A percentile compares a stretch with the other conserved stretches of the same genome.
Evolutionary conservation across 192 early-diverging fungal species (phyloP).

Genomic region (Linnemannia schmuckeri): DNA sequence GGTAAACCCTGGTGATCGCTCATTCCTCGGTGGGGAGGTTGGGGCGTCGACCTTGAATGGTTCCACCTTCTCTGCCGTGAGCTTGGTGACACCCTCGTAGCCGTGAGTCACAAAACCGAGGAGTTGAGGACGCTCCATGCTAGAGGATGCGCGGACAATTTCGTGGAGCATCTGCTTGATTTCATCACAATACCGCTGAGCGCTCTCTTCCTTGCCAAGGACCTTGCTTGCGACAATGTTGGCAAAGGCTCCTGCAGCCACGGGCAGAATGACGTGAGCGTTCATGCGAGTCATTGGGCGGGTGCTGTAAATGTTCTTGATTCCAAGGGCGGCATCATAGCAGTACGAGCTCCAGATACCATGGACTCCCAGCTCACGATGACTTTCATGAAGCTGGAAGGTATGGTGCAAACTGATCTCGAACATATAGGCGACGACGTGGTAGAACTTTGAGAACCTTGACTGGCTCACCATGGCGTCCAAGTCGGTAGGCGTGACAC

Average conservation of each 20-base stretch:
- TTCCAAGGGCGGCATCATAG: conserved; percentile 42
- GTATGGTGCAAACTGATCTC: conserved; percentile 51
- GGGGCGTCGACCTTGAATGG: conserved; percentile 15
- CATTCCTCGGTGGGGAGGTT: conserved; percentile 33
- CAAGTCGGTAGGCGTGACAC: conserved; percentile 35
- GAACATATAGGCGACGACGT: conserved; percentile 46
- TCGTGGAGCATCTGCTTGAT: conserved; percentile 42
- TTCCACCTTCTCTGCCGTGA: conserved; percentile 12
- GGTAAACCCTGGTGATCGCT: conserved; percentile 18
- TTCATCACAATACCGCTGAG: conserved; percentile 42
- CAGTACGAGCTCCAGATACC: conserved; percentile 45
- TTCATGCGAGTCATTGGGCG: conserved; percentile 52
- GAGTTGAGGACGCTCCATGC: conserved; percentile 27
- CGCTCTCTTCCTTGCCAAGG: conserved; percentile 37
- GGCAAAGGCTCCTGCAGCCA: conserved; percentile 50
- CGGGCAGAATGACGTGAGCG: conserved; percentile 45
- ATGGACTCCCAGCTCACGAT: conserved; percentile 36
- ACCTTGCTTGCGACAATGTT: conserved; percentile 43
- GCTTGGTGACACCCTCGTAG: conserved; percentile 19
- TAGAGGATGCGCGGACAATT: conserved; percentile 39
- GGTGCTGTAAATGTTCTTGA: conserved; percentile 45
- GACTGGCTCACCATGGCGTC: conserved; percentile 31
- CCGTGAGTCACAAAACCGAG: conserved; percentile 20
- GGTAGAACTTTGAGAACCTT: conserved; percentile 52
- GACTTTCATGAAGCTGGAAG: conserved; percentile 49